Evolutionary conservation across 1,284 basidiomycete species (phyloP).

Genomic region (Rhodotorula sp.): DNA sequence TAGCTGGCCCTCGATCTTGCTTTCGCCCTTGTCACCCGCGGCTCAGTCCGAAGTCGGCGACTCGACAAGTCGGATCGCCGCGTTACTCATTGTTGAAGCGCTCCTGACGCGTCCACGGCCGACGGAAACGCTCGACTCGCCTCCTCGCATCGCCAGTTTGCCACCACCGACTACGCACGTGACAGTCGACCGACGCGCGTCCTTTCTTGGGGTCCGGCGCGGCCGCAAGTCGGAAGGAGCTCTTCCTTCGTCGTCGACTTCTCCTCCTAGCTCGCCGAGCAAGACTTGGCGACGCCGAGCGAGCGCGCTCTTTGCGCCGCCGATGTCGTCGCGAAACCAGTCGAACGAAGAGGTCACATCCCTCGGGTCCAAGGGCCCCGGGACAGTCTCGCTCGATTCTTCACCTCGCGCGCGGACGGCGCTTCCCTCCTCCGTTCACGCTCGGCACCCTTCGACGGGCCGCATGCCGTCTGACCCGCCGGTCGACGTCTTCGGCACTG

Average conservation of each 20-base stretch:
- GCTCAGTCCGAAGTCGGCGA: neutral
- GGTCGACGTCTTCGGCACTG: neutral
- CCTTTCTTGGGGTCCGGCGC: neutral
- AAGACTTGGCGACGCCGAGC: conserved; percentile 8
- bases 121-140: neutral
- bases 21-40: conserved; percentile 11
- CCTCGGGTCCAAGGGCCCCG: too few species aligned
- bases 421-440: neutral
- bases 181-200: neutral
- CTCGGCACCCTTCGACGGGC: neutral
- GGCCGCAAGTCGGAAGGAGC: neutral
- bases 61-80: neutral
- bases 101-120: conserved; percentile 1
- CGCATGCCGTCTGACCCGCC: neutral
- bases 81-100: conserved; percentile 25
- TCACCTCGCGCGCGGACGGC: too few species aligned
- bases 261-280: neutral
- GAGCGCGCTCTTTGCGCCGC: conserved; percentile 8
- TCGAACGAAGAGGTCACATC: neutral
- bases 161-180: neutral
- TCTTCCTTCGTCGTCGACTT: neutral
- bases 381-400: neutral
- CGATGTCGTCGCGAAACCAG: neutral
- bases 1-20: conserved; percentile 19
- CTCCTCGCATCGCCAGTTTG: neutral